Evolutionary conservation across 164 flowering plant species (phyloP), one percentile per base, ranked within the genome.

Genomic region (Magnolia changhungtana): DNA sequence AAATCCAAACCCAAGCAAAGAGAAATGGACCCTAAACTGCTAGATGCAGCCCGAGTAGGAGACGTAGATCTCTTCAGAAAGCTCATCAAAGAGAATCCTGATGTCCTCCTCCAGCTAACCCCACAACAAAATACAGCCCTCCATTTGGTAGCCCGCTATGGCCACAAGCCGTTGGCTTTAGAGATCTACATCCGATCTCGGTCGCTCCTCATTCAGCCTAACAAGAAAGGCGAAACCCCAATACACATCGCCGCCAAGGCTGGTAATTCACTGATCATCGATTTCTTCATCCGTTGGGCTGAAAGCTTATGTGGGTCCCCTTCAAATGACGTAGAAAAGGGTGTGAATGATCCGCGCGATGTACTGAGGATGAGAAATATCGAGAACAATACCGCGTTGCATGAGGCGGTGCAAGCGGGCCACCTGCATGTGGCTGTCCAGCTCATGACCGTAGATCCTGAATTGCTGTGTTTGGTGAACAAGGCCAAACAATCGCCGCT

Each of bases 221-320:
- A 70, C 23, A 31, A 49, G 4, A 50, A 50, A 10, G 72, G 72
- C 27, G 72, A 70, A 14, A 50, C 72, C 1, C 24, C 59, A 8
- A 58, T 45, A 20, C 72, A 70, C 58, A 23, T 70, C 21, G 72
- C 72, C 6, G 58, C 72, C 21, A 70, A 21, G 55, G 58, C 58
- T 1, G 58, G 72, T 13, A 49, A 70, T 11, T 19, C 45, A 5
- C 18, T 3, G 10, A 16, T 69, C 50, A 52, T 50, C 51, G 58
- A 2, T 13, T 9, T 29, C 14, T 50, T 70, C 27, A 49, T 50
- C 24, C 23, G 18, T 19, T 21, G 55, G 16, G 23, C 16, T 2
- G 23, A n/a, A 13, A 49, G 27, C 2, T 9, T 55, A 11, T 16
- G 61, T 2, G 18, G 16, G 61, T 16, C 2, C 13, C 61, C 18